Base-by-base conservation (phyloP, 2,329 filamentous ascomycete species). In the Aureobasidium namibiae region DNA sequence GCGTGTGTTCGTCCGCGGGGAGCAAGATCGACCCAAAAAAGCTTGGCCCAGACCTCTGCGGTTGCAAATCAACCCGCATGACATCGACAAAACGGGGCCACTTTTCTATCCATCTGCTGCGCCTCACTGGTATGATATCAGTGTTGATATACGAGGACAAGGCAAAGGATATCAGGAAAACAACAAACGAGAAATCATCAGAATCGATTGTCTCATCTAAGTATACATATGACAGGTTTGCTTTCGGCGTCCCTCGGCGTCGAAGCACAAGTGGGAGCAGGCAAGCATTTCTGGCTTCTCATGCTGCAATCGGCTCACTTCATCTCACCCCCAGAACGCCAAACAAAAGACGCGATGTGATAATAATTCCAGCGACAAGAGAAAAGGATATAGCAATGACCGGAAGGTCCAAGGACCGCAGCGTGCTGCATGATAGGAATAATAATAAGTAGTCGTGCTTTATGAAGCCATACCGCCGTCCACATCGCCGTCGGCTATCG, bases 401-500 rank as follows among this genome's bases (percentile, higher is more conserved):
- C 33, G 18, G 18, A 44, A 26, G n/a, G 16, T 31, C 16, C 52
- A 24, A 44, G 18, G 16, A 34, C 33, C 13, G 38, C 52, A 56
- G 52, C 38, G 11, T 24, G 10, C 29, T 56, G 52, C 52, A 34
- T 29, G 13, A 56, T 29, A 44, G n/a, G 24, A n/a, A n/a, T n/a
- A 34, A 44, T 44, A 42, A 56, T 33, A 24, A 11, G 23, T 8
- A 18, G 16, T 56, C 33, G n/a, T 18, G 33, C 21, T 29, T 53
- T 54, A 60, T 21, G 38, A 44, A 46, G 45, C 46, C 39, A 60
- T 60, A 33, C 46, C 57, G 13, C 46, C 57, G 44, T 60, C 57
- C 13, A 68, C 68, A 62, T 70, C 67, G 18, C 76, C 77, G 64
- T 79, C 77, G 41, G 76, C 73, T 50, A 79, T 75, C 23, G 77